Conservation (phyloP, 352 stramenopile genomes). For the Pythium rhizo-oryzae region DNA sequence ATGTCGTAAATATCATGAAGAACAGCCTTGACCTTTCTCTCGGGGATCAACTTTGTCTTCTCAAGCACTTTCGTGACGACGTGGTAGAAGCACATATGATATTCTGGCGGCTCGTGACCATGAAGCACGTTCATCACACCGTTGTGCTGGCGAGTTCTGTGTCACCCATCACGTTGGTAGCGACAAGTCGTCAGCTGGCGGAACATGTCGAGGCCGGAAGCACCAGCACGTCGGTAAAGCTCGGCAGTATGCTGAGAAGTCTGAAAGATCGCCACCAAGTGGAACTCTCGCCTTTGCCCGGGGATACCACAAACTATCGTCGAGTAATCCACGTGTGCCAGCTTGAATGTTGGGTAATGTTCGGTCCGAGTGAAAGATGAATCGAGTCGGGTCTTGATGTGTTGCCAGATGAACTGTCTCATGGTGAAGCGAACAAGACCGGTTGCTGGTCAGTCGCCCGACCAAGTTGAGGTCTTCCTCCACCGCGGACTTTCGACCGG, state of each 20-base stretch:
- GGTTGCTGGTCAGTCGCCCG: constrained; percentile 9
- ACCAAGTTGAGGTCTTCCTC: not conserved
- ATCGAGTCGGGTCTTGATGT: not conserved
- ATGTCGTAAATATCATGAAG: constrained; percentile 25
- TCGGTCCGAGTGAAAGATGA: constrained; percentile 14
- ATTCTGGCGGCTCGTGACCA: not conserved
- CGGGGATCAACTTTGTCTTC: constrained; percentile 7
- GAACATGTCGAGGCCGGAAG: not conserved
- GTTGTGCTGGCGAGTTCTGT: constrained; percentile 25
- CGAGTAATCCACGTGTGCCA: constrained; percentile 9
- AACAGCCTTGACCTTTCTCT: not conserved
- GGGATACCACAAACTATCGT: constrained; percentile 16
- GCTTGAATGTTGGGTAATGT: constrained; percentile 20
- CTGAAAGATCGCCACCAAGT: constrained; percentile 13
- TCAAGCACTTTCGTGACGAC: constrained; percentile 24
- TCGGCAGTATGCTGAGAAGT: constrained; percentile 10
- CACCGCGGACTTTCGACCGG: not conserved
- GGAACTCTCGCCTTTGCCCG: constrained; percentile 1
- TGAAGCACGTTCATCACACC: constrained; percentile 9
- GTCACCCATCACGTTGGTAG: constrained; percentile 23
- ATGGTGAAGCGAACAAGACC: constrained; percentile 16
- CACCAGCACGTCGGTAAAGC: not conserved
- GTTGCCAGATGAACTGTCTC: not conserved
- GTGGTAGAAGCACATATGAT: constrained; percentile 33
- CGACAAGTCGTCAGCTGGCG: not conserved